Evolutionary conservation across 441 rosid genomes (phyloP).

Genomic region (Adansonia madagascariensis): DNA sequence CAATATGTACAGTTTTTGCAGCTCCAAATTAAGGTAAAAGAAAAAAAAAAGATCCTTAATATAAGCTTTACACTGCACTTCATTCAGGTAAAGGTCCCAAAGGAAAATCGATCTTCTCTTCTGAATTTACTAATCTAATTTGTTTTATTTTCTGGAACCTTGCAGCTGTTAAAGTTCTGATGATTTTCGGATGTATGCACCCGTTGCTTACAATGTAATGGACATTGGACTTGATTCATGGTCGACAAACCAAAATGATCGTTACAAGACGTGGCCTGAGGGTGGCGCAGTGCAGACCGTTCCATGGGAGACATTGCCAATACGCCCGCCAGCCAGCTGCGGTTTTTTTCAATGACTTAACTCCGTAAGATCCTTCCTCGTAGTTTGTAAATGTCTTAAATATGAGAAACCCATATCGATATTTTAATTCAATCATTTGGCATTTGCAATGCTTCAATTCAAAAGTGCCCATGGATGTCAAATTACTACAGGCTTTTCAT

Average conservation of each 20-base stretch:
- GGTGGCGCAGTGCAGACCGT: too few relatives aligned
- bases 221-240: slow-evolving; percentile 63
- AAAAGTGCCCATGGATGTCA: too few relatives aligned
- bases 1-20: slow-evolving; percentile 73
- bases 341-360: neutral
- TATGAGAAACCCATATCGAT: too few relatives aligned
- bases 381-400: too few relatives aligned
- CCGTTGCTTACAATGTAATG: slow-evolving; percentile 76
- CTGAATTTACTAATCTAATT: neutral
- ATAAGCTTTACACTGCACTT: neutral
- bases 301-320: neutral
- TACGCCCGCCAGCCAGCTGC: neutral
- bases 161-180: slow-evolving; percentile 67
- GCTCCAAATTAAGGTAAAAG: slow-evolving; percentile 69
- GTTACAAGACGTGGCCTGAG: slow-evolving; percentile 3
- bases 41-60: slow-evolving; percentile 2
- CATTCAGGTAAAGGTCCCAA: neutral
- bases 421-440: too few relatives aligned
- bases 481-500: too few relatives aligned
- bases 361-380: too few relatives aligned
- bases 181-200: slow-evolving; percentile 76
- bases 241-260: slow-evolving; percentile 35
- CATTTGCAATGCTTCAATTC: too few relatives aligned
- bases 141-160: slow-evolving; percentile 15
- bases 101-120: neutral